Conservation (phyloP, 2,329 filamentous ascomycete species). For the Blastomyces emzantsi region DNA sequence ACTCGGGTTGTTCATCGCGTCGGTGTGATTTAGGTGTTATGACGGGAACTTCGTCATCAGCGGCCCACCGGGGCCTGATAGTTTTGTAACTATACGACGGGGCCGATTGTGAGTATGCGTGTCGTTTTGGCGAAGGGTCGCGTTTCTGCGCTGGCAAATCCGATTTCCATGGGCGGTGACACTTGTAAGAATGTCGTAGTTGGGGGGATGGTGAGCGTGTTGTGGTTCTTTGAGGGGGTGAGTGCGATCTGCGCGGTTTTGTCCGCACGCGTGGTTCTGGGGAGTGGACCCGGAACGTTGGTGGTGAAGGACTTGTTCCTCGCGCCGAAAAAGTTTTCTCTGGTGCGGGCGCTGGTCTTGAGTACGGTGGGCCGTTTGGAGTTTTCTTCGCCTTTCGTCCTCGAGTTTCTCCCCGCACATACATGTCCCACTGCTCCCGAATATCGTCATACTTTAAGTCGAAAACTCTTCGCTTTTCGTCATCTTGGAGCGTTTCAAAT, state of each 20-base stretch:
- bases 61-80: background rate
- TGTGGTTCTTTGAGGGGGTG: background rate
- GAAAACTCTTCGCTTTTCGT: background rate
- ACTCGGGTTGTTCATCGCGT: background rate
- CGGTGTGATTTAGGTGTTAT: slow-evolving; percentile 1
- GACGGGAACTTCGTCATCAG: background rate
- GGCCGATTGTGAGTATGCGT: background rate
- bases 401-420: background rate
- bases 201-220: background rate
- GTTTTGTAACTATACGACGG: background rate
- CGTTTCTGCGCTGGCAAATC: background rate
- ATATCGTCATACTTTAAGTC: background rate
- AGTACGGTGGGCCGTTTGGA: background rate
- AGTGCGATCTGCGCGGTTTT: background rate
- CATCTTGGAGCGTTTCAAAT: slow-evolving; percentile 2
- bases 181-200: background rate
- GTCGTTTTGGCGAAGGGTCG: background rate
- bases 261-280: background rate
- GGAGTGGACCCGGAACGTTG: background rate
- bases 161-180: background rate
- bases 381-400: background rate
- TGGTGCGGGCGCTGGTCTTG: background rate
- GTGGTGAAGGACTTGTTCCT: background rate
- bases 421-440: background rate
- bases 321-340: background rate